These are phyloP conservation scores for Ananas comosus DNA, from an alignment of 176 grass and related monocot genomes.

Conservation along the genomic window DNA sequence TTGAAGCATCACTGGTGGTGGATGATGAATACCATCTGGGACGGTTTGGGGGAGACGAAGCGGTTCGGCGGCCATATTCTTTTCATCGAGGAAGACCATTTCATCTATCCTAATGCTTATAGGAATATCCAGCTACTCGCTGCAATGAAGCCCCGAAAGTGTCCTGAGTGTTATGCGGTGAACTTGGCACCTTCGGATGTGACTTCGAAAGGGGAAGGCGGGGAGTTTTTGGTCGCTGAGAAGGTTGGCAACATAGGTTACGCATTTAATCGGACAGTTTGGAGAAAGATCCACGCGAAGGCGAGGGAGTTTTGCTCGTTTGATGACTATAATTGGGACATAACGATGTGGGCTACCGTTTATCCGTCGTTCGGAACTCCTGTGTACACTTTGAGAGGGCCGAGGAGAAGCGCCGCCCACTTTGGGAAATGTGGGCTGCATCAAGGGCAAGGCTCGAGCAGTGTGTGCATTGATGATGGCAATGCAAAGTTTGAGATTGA, in stretches of 20 bases:
- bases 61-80: conserved; percentile 60
- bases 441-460: conserved; percentile 60
- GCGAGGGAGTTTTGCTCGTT: conserved; percentile 83
- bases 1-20: conserved; percentile 99
- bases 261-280: conserved; percentile 86
- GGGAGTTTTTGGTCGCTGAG: conserved; percentile 65
- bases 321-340: conserved; percentile 99
- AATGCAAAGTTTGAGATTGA: conserved; percentile 34
- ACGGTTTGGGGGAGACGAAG: conserved; percentile 70
- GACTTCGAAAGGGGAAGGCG: conserved; percentile 67
- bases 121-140: conserved; percentile 57
- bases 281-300: conserved; percentile 92
- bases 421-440: conserved; percentile 94
- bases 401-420: conserved; percentile 74
- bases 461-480: conserved; percentile 62
- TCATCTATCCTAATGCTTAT: conserved; percentile 87
- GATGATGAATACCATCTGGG: conserved; percentile 99
- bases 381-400: conserved; percentile 72
- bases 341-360: conserved; percentile 91
- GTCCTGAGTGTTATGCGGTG: conserved; percentile 61
- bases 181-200: conserved; percentile 83
- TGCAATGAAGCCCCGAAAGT: conserved; percentile 70
- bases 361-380: conserved; percentile 81
- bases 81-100: conserved; percentile 97
- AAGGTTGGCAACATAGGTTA: conserved; percentile 96